Percentiles rank a stretch among this genome's conserved stretches.
Conservation (phyloP, 306 rosid genomes). For the Dryas octopetala region DNA sequence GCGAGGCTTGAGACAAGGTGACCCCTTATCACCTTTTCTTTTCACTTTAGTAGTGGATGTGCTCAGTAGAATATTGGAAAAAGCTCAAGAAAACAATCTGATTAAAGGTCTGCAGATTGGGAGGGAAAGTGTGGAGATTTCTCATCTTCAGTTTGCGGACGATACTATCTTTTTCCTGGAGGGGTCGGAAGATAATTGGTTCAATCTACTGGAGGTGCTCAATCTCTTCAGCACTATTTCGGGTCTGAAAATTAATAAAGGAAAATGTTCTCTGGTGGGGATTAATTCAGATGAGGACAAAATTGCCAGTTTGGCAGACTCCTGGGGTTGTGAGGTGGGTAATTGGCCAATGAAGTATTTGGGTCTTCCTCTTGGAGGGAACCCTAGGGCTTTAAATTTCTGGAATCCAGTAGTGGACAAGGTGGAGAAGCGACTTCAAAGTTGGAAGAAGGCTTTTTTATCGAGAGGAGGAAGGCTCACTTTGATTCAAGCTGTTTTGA, state of each 20-base stretch:
- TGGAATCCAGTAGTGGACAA: background rate
- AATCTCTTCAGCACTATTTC: background rate
- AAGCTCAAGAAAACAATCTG: too few relatives aligned
- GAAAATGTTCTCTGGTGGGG: background rate
- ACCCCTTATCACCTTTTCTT: too few relatives aligned
- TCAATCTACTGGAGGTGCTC: background rate
- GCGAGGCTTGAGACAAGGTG: too few relatives aligned
- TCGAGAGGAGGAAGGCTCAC: background rate
- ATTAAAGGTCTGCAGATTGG: too few relatives aligned
- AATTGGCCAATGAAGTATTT: background rate
- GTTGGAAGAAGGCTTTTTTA: background rate
- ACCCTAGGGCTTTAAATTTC: background rate
- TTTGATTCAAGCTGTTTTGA: background rate
- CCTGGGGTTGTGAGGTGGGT: background rate
- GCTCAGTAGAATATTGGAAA: too few relatives aligned
- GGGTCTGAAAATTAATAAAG: background rate
- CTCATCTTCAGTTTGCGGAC: background rate
- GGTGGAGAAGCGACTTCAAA: background rate
- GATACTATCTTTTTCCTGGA: background rate
- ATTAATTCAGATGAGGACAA: background rate
- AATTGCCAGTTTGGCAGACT: background rate
- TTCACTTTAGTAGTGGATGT: too few relatives aligned
- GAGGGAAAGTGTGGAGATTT: too few relatives aligned
- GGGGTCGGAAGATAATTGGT: background rate
- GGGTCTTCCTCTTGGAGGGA: background rate